These are phyloP conservation scores for Phyllosticta citribraziliensis DNA, from an alignment of 2,329 filamentous ascomycete genomes.

Conservation along the genomic window DNA sequence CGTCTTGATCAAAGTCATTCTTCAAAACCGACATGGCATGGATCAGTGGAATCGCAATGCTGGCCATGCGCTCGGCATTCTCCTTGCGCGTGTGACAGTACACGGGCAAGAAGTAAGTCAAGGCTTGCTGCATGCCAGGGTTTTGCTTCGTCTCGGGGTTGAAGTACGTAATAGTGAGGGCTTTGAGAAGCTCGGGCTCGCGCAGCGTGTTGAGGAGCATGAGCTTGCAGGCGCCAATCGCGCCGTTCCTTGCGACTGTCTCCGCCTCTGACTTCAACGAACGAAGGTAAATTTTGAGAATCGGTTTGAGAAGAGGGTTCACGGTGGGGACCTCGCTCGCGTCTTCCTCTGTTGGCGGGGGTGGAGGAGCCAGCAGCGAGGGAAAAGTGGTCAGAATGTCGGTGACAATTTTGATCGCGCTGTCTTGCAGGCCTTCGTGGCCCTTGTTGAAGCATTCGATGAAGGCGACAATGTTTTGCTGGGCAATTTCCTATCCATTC, in stretches of 20 bases:
- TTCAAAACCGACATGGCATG: slow-evolving; percentile 53
- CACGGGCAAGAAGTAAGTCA: slow-evolving; percentile 90
- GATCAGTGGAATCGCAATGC: slow-evolving; percentile 63
- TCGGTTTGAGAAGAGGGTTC: slow-evolving; percentile 43
- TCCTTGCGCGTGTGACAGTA: slow-evolving; percentile 79
- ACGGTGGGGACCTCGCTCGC: slow-evolving; percentile 23
- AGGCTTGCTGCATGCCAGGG: slow-evolving; percentile 70
- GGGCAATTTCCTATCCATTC: slow-evolving; percentile 59
- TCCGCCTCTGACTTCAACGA: slow-evolving; percentile 50
- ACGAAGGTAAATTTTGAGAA: slow-evolving; percentile 79
- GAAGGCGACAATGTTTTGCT: slow-evolving; percentile 86
- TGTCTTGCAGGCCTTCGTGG: slow-evolving; percentile 79
- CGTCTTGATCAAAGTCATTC: slow-evolving; percentile 61
- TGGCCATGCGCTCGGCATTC: slow-evolving; percentile 74
- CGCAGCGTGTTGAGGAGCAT: slow-evolving; percentile 67
- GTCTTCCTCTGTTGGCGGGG: slow-evolving; percentile 18
- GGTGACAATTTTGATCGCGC: slow-evolving; percentile 80
- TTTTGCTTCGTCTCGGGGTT: slow-evolving; percentile 73
- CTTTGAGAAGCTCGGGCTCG: slow-evolving; percentile 57
- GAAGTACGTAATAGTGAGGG: slow-evolving; percentile 79
- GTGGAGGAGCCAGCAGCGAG: slow-evolving; percentile 53
- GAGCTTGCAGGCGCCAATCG: slow-evolving; percentile 74
- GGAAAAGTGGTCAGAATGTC: slow-evolving; percentile 89
- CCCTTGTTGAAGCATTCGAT: slow-evolving; percentile 94
- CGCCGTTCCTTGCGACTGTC: slow-evolving; percentile 71